A percentile compares a stretch with the other conserved stretches of the same genome.
Evolutionary conservation across 352 stramenopile species (phyloP).

Genomic region (Hyaloperonospora arabidopsidis): DNA sequence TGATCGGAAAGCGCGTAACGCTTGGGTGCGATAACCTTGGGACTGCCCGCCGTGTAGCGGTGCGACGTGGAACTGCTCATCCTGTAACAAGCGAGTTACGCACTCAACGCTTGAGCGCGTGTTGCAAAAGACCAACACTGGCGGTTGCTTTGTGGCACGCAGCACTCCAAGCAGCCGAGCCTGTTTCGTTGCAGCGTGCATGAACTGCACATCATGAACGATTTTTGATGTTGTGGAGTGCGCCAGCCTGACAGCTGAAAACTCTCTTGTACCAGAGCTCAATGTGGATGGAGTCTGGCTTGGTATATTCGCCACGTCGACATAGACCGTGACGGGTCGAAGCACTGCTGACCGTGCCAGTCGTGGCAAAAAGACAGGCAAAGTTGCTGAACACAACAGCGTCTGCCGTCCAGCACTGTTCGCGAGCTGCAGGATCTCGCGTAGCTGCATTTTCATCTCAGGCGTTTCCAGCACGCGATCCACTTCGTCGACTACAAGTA

Average conservation of each 20-base stretch:
- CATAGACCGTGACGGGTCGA: conserved; percentile 87
- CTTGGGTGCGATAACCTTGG: conserved; percentile 49
- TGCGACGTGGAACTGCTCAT: conserved; percentile 92
- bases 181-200: conserved; percentile 42
- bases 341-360: conserved; percentile 90
- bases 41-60: conserved; percentile 91
- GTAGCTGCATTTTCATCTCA: conserved; percentile 89
- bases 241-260: conserved; percentile 7
- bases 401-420: conserved; percentile 66
- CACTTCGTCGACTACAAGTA: conserved; percentile 92
- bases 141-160: conserved; percentile 76
- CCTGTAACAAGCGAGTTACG: conserved; percentile 87
- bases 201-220: conserved; percentile 83
- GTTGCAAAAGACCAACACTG: conserved; percentile 96
- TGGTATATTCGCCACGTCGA: conserved; percentile 44
- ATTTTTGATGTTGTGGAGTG: conserved; percentile 40
- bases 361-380: conserved; percentile 83
- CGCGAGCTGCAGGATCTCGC: conserved; percentile 85
- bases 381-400: conserved; percentile 92
- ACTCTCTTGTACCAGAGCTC: neutral
- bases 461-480: conserved; percentile 91
- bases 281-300: conserved; percentile 1
- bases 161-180: conserved; percentile 39
- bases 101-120: conserved; percentile 91
- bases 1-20: conserved; percentile 37